Evolutionary conservation across 352 stramenopile species (phyloP).

Genomic region (Phytophthora hibernalis): DNA sequence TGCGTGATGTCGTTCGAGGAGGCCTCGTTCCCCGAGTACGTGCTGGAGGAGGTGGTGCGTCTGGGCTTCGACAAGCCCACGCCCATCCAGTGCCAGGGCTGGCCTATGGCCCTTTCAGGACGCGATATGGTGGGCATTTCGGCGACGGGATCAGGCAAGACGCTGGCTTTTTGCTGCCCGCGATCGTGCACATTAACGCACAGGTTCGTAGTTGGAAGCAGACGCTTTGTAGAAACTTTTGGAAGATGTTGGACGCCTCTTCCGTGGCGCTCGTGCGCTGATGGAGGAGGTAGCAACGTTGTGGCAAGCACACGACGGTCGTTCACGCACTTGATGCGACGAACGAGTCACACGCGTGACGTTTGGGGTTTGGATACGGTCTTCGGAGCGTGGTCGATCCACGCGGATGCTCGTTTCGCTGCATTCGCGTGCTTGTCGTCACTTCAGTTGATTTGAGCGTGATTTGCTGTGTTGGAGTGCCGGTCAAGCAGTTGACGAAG

Average conservation of each 20-base stretch:
- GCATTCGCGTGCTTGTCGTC: constrained; percentile 21
- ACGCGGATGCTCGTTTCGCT: constrained; percentile 16
- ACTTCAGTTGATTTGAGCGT: constrained; percentile 33
- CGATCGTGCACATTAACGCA: constrained; percentile 99
- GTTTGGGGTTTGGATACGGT: constrained; percentile 37
- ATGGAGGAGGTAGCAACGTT: constrained; percentile 37
- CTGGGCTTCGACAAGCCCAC: constrained; percentile 97
- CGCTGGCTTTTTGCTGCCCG: constrained; percentile 98
- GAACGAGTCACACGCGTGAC: constrained; percentile 29
- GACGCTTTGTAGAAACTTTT: constrained; percentile 27
- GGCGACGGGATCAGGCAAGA: constrained; percentile 98
- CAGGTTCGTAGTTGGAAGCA: constrained; percentile 91
- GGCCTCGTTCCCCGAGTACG: constrained; percentile 95
- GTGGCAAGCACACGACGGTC: constrained; percentile 32
- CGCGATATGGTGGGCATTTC: constrained; percentile 99
- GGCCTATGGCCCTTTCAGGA: constrained; percentile 98
- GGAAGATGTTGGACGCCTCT: constrained; percentile 25
- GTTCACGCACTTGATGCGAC: constrained; percentile 30
- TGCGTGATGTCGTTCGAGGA: constrained; percentile 96
- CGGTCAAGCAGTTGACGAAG: constrained; percentile 20
- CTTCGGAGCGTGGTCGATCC: constrained; percentile 31
- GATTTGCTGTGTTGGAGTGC: constrained; percentile 33
- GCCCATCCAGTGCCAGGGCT: constrained; percentile 94
- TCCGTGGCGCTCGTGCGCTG: constrained; percentile 35
- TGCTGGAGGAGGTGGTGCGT: constrained; percentile 97